Conservation (phyloP, 306 rosid genomes). For the Acmispon strigosus region DNA sequence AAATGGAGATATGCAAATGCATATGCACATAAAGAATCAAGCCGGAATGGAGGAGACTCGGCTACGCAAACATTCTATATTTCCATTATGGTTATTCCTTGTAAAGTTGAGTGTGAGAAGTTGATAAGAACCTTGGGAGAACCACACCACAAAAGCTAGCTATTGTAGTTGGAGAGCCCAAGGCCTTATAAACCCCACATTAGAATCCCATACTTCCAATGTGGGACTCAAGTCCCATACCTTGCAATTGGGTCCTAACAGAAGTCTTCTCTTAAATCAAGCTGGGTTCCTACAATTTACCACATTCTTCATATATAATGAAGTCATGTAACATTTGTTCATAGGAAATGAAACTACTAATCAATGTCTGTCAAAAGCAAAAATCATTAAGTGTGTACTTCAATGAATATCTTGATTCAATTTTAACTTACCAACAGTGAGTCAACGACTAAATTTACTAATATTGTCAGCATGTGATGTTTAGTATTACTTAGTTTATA, state of each 20-base stretch:
- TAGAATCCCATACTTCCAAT: no score
- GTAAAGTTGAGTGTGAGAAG: not conserved
- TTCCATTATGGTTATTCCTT: not conserved
- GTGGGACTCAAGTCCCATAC: no score
- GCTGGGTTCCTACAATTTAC: not conserved
- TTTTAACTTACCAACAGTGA: not conserved
- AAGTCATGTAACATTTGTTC: not conserved
- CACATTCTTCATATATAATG: not conserved
- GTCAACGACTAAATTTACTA: no score
- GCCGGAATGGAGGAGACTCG: not conserved
- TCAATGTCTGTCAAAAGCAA: not conserved
- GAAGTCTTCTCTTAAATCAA: not conserved
- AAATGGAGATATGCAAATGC: not conserved
- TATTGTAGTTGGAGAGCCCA: no score
- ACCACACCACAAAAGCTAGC: no score
- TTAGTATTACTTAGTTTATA: no score
- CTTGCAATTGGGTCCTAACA: no score
- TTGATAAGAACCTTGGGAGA: no score
- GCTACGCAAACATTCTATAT: conserved; percentile 12
- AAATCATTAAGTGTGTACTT: not conserved
- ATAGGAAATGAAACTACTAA: not conserved
- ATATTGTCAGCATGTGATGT: no score
- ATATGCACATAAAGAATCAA: not conserved
- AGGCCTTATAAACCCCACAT: no score
- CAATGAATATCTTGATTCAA: not conserved